phyloP scores from a whole-genome alignment of 805 yeast genomes.

The Zygosaccharomyces rouxii region DNA sequence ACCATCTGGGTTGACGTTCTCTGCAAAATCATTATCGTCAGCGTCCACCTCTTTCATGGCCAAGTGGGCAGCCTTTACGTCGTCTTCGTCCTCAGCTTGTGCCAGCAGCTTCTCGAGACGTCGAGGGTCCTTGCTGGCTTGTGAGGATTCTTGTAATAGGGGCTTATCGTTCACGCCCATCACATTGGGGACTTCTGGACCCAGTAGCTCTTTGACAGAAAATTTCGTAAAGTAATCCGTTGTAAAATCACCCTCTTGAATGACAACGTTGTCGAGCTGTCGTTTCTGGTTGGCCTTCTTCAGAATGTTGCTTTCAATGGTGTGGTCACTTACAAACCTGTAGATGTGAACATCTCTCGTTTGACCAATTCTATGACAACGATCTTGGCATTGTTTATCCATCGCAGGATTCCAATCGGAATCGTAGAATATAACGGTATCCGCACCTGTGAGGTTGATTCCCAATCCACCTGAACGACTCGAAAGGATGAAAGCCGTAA shows the following conservation, averaged over 20 bases:
- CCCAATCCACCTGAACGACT: conserved; percentile 99
- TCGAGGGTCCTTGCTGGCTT: conserved; percentile 35
- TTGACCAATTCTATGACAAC: conserved; percentile 98
- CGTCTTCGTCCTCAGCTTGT: conserved; percentile 93
- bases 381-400: conserved; percentile 98
- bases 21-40: conserved; percentile 82
- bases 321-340: conserved; percentile 90
- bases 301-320: conserved; percentile 92
- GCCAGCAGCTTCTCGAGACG: conserved; percentile 63
- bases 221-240: conserved; percentile 91
- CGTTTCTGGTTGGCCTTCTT: conserved; percentile 92
- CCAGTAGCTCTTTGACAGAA: conserved; percentile 80
- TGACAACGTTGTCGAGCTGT: conserved; percentile 88
- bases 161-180: conserved; percentile 40
- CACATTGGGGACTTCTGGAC: conserved; percentile 39
- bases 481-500: conserved; percentile 87
- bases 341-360: conserved; percentile 96
- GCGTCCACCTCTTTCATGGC: conserved; percentile 83
- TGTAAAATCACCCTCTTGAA: conserved; percentile 97
- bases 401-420: conserved; percentile 99
- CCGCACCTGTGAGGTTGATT: conserved; percentile 96
- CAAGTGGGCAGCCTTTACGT: conserved; percentile 79
- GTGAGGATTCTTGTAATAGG: conserved; percentile 31
- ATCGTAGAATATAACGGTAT: conserved; percentile 95
- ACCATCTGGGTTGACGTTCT: conserved; percentile 29